A percentile compares a stretch with the other conserved stretches of the same genome.
phyloP scores from a whole-genome alignment of 352 stramenopile species.

The Thraustochytrium sp. region DNA sequence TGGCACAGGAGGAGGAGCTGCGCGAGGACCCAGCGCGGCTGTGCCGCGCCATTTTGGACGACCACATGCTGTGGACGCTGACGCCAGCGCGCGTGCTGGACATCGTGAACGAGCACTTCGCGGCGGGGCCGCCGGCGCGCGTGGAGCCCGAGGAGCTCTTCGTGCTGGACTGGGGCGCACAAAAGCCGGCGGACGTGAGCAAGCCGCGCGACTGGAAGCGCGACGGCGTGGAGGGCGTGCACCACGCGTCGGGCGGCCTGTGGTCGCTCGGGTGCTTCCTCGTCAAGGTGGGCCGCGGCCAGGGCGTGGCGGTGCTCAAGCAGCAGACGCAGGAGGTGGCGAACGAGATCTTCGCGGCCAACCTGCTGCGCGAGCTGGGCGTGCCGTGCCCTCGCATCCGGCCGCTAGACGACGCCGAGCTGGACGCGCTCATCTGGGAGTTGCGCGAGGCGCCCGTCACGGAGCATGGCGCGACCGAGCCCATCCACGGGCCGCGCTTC shows the following conservation, averaged over 20 bases:
- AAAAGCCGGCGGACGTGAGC: background rate
- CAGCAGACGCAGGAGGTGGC: background rate
- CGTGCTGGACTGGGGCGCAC: background rate
- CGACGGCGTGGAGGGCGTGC: slow-evolving; percentile 12
- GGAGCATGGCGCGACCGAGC: background rate
- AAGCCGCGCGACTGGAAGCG: background rate
- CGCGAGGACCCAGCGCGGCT: no score
- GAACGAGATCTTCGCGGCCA: background rate
- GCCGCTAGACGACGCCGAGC: background rate
- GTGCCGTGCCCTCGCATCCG: background rate
- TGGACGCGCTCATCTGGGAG: background rate
- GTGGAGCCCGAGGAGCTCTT: slow-evolving; percentile 24
- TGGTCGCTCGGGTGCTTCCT: slow-evolving; percentile 31
- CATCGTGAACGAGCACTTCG: background rate
- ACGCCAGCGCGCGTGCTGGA: background rate
- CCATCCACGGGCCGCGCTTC: slow-evolving; percentile 27
- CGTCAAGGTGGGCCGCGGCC: background rate
- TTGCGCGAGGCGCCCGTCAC: slow-evolving; percentile 13
- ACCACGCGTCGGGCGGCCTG: slow-evolving; percentile 36
- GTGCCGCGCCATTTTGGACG: background rate
- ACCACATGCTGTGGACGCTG: slow-evolving; percentile 22
- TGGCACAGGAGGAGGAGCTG: no score
- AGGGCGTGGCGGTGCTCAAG: slow-evolving; percentile 33
- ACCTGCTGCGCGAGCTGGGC: background rate
- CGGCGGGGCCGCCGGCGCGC: background rate